phyloP scores from a whole-genome alignment of 179 eudicot genomes.

The Dionaea muscipula region DNA sequence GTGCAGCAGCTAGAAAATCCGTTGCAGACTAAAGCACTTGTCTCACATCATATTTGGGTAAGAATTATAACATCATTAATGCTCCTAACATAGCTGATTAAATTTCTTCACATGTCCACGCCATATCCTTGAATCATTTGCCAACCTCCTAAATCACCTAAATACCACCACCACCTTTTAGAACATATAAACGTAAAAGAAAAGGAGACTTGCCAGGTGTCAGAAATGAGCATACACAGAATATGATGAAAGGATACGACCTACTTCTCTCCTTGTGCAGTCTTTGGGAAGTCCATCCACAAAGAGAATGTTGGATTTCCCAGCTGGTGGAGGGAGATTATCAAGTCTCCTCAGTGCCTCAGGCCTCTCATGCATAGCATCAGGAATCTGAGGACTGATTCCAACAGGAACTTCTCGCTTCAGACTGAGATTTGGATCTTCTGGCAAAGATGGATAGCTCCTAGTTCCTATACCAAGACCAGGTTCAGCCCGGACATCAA shows the following conservation, averaged over 20 bases:
- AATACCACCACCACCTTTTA: too few species aligned
- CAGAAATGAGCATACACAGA: background rate
- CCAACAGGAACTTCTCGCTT: conserved; percentile 36
- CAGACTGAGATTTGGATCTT: conserved; percentile 32
- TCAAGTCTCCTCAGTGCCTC: conserved; percentile 37
- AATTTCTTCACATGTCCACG: too few species aligned
- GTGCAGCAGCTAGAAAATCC: background rate
- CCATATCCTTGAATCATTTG: too few species aligned
- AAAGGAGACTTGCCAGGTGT: background rate
- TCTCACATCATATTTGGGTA: too few species aligned
- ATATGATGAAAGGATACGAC: conserved; percentile 66
- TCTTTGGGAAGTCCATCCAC: conserved; percentile 87
- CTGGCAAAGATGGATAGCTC: conserved; percentile 33
- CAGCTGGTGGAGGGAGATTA: conserved; percentile 29
- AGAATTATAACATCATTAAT: too few species aligned
- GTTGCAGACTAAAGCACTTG: too few species aligned
- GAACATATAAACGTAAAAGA: background rate
- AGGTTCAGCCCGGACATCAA: conserved; percentile 31
- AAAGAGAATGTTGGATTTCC: conserved; percentile 67
- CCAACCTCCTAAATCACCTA: too few species aligned
- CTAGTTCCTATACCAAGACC: conserved; percentile 28
- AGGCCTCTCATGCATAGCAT: conserved; percentile 43
- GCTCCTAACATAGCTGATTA: too few species aligned
- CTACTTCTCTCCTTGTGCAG: conserved; percentile 91
- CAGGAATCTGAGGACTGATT: conserved; percentile 36